Evolutionary conservation across 1,284 basidiomycete genomes (phyloP), one percentile per base, ranked within the genome.

Genomic region (Heterobasidion occidentale): DNA sequence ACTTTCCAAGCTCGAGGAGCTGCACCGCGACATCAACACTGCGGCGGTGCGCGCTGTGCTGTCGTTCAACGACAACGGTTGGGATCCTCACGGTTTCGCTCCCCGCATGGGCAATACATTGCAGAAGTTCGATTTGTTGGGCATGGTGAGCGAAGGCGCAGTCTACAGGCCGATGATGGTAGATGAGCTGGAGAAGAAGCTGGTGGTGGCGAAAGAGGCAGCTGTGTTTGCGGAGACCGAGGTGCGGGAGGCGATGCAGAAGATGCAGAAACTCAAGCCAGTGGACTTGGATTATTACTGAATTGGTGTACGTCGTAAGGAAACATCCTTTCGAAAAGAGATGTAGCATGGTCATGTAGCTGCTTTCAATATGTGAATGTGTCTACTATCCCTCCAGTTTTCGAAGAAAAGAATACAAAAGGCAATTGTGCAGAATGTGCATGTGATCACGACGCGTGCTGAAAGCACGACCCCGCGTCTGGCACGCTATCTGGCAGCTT

Each of bases 21-120:
- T 92, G 34, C 89, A 92, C 64, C 85, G 88, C 12, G 89, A 92
- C 62, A 91, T 92, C 68, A 92, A 92, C 68, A 88, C 81, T 1
- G 89, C 90, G 6, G 90, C 90, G 6, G 88, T 90, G 34, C 81
- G 86, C 34, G 88, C 89, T 9, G 84, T 91, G 27, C 76, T 92
- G 36, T 79, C 84, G 1, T 87, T 90, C 74, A 92, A 90, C 62
- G 90, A 92, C 69, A 83, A 77, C 59, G 89, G 90, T n/a, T 92
- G 89, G 89, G 88, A 90, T 66, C 76, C 77, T 14, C 72, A 78
- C 59, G 78, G 74, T 3, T 83, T 84, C 64, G 68, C 88, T 64
- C 87, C 87, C 36, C 79, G 80, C 34, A 67, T 80, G 36, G 83
- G 85, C 20, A 80, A 83, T 61, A 85, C 86, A 0, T 69, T 91